Conservation (phyloP, 1,139 yeast species). For the Nakaseomyces kungkrabaensis region DNA sequence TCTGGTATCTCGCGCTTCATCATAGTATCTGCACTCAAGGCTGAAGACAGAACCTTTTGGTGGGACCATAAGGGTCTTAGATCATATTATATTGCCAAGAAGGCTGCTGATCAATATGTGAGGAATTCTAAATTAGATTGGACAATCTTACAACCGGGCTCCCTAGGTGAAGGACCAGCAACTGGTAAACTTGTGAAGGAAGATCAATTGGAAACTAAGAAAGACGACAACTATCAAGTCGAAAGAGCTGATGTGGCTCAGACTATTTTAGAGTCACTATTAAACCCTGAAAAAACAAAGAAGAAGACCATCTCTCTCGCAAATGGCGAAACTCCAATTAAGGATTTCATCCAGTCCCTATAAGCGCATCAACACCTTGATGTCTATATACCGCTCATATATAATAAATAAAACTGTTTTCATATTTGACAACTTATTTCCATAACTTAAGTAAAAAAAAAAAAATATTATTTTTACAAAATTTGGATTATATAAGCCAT, state of each 20-base stretch:
- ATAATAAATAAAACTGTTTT: too few relatives aligned
- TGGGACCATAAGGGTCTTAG: slow-evolving; percentile 28
- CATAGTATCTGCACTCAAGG: slow-evolving; percentile 48
- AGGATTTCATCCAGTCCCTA: slow-evolving; percentile 18
- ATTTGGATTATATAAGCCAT: too few relatives aligned
- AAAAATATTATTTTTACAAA: background rate
- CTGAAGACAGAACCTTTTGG: slow-evolving; percentile 40
- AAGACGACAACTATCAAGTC: slow-evolving; percentile 9
- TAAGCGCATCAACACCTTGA: slow-evolving; percentile 2
- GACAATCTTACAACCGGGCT: slow-evolving; percentile 46
- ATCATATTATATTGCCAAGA: slow-evolving; percentile 43
- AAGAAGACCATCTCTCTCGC: slow-evolving; percentile 29
- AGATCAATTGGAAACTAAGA: slow-evolving; percentile 11
- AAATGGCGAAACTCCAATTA: slow-evolving; percentile 28
- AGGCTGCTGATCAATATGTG: slow-evolving; percentile 44
- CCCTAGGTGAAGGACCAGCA: slow-evolving; percentile 32
- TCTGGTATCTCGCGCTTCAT: slow-evolving; percentile 42
- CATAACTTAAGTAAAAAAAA: too few relatives aligned
- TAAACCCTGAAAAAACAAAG: slow-evolving; percentile 21
- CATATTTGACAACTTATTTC: too few relatives aligned
- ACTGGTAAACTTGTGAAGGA: slow-evolving; percentile 33
- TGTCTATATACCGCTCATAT: background rate
- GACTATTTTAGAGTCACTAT: slow-evolving; percentile 16
- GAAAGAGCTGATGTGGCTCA: slow-evolving; percentile 28
- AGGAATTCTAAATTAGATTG: slow-evolving; percentile 36